phyloP scores from a whole-genome alignment of 176 grass and related monocot genomes.

The Zoysia pacifica region DNA sequence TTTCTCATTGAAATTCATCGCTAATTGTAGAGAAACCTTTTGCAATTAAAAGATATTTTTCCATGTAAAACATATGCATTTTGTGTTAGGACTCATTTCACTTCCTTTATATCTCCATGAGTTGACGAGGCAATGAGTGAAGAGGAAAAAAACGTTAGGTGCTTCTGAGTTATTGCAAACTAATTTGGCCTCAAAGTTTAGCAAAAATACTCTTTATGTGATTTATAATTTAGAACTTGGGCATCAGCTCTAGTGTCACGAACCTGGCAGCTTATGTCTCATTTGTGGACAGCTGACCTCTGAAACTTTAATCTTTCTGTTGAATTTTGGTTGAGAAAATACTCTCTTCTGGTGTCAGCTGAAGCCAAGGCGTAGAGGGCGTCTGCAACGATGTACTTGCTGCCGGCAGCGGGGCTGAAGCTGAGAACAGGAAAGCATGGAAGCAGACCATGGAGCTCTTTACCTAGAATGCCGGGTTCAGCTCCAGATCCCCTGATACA shows the following conservation, averaged over 20 bases:
- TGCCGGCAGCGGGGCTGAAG: background rate
- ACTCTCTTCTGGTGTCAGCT: constrained; percentile 37
- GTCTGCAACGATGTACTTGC: constrained; percentile 21
- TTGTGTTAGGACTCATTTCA: no score
- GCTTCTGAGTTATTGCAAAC: background rate
- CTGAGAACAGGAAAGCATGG: constrained; percentile 1
- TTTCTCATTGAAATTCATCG: no score
- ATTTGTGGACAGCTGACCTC: background rate
- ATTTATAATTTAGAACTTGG: background rate
- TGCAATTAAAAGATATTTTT: no score
- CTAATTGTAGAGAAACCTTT: no score
- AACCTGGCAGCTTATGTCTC: background rate
- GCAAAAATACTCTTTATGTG: background rate
- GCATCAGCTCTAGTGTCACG: no score
- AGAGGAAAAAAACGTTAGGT: background rate
- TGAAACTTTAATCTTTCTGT: background rate
- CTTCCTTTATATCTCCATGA: no score
- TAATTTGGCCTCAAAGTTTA: constrained; percentile 16
- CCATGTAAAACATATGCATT: no score
- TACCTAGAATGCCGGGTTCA: constrained; percentile 61
- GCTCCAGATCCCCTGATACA: constrained; percentile 24
- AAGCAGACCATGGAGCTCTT: constrained; percentile 64
- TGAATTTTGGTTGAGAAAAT: background rate
- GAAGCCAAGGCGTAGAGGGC: constrained; percentile 38
- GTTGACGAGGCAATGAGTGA: no score